Evolutionary conservation across 2,329 filamentous ascomycete species (phyloP).

Genomic region (Colletotrichum shisoi): DNA sequence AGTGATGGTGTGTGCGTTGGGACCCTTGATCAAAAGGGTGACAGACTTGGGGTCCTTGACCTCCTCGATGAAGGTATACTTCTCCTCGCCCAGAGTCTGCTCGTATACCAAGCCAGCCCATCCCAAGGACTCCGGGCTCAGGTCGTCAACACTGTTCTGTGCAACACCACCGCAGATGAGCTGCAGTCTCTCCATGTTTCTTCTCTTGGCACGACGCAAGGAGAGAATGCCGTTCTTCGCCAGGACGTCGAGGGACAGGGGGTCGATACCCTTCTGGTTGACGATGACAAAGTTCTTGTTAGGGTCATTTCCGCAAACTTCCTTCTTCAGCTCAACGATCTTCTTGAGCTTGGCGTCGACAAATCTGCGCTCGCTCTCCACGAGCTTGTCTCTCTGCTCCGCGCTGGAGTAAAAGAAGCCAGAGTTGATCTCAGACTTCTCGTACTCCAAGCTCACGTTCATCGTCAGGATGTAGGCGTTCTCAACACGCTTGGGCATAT

Average conservation of each 20-base stretch:
- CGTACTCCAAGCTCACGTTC: slow-evolving; percentile 97
- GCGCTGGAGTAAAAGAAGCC: slow-evolving; percentile 98
- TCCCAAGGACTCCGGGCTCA: slow-evolving; percentile 85
- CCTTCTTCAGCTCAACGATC: slow-evolving; percentile 97
- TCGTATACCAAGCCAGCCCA: slow-evolving; percentile 98
- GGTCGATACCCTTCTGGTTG: slow-evolving; percentile 99
- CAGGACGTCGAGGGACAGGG: slow-evolving; percentile 90
- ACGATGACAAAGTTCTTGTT: slow-evolving; percentile 98
- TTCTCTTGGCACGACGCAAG: slow-evolving; percentile 90
- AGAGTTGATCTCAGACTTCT: slow-evolving; percentile 99
- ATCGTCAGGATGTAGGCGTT: slow-evolving; percentile 95
- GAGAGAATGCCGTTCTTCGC: slow-evolving; percentile 98
- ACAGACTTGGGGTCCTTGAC: slow-evolving; percentile 99
- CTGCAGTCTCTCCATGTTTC: slow-evolving; percentile 98
- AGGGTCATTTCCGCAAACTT: slow-evolving; percentile 90
- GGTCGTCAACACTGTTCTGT: slow-evolving; percentile 95
- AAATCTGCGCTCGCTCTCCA: slow-evolving; percentile 94
- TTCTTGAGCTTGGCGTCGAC: slow-evolving; percentile 96
- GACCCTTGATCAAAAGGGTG: slow-evolving; percentile 96
- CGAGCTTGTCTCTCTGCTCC: slow-evolving; percentile 95
- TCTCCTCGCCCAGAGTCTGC: slow-evolving; percentile 96
- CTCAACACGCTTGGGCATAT: slow-evolving; percentile 96
- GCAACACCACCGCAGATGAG: slow-evolving; percentile 89
- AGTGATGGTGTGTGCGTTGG: slow-evolving; percentile 93
- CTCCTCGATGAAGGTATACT: slow-evolving; percentile 98